These are phyloP conservation scores for grape (Vitis vinifera) DNA, from an alignment of 164 flowering plant genomes.

Conservation along the genomic window ASM3070453v1 NC_081808.1:21559001-21559500, in stretches of 20 bases:
- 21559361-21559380: slow-evolving; percentile 36
- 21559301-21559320: slow-evolving; percentile 34
- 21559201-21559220: slow-evolving; percentile 65
- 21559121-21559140: slow-evolving; percentile 36
- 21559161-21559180: slow-evolving; percentile 48
- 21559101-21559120: slow-evolving; percentile 47
- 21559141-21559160: slow-evolving; percentile 43
- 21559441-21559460: slow-evolving; percentile 39
- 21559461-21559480: slow-evolving; percentile 33
- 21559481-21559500: slow-evolving; percentile 38
- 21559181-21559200: slow-evolving; percentile 51
- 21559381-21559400: slow-evolving; percentile 49
- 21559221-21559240: slow-evolving; percentile 58
- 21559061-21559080: slow-evolving; percentile 52
- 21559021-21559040: slow-evolving; percentile 72
- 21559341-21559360: slow-evolving; percentile 43
- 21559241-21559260: slow-evolving; percentile 46
- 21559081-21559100: slow-evolving; percentile 64
- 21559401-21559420: slow-evolving; percentile 40
- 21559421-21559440: slow-evolving; percentile 36
- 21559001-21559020: slow-evolving; percentile 58
- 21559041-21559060: slow-evolving; percentile 55
- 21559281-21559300: slow-evolving; percentile 35
- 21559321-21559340: slow-evolving; percentile 38
- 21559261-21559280: slow-evolving; percentile 32